Conservation (phyloP, 768 basidiomycete genomes). For the Lactifluus hygrophoroides region DNA sequence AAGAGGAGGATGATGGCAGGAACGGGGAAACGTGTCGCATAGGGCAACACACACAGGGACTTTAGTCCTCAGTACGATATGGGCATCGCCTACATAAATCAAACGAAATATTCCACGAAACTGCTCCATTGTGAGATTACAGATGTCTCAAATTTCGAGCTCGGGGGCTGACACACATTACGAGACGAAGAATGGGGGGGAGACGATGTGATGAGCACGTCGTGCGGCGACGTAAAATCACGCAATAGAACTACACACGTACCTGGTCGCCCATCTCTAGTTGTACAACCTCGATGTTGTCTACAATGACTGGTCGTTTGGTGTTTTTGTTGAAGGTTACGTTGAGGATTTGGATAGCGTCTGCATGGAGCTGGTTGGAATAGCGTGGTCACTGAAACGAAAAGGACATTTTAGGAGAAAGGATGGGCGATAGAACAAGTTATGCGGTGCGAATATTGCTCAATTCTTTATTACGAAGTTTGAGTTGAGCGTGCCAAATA, state of each 20-base stretch:
- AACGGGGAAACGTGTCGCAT: no score
- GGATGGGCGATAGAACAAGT: no score
- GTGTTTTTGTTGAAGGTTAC: conserved; percentile 90
- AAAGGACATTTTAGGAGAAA: conserved; percentile 96
- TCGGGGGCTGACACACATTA: conserved; percentile 80
- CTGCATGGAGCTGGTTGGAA: conserved; percentile 90
- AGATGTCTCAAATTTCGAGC: conserved; percentile 93
- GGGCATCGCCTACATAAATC: conserved; percentile 96
- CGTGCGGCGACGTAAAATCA: no score
- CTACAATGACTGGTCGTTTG: conserved; percentile 95
- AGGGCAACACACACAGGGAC: neutral
- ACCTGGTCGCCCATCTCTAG: conserved; percentile 98
- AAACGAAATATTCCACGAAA: no score
- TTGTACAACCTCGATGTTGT: conserved; percentile 94
- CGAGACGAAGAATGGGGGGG: no score
- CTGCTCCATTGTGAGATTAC: no score
- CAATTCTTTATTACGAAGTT: no score
- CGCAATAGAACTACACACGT: conserved; percentile 18
- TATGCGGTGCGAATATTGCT: no score
- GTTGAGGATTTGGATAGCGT: conserved; percentile 94
- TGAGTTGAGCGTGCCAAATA: no score
- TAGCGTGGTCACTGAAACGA: no score
- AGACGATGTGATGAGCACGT: neutral
- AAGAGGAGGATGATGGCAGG: neutral
- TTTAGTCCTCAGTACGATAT: conserved; percentile 71